Conservation (phyloP, 176 grass and related monocot genomes). For the Juncus effusus region DNA sequence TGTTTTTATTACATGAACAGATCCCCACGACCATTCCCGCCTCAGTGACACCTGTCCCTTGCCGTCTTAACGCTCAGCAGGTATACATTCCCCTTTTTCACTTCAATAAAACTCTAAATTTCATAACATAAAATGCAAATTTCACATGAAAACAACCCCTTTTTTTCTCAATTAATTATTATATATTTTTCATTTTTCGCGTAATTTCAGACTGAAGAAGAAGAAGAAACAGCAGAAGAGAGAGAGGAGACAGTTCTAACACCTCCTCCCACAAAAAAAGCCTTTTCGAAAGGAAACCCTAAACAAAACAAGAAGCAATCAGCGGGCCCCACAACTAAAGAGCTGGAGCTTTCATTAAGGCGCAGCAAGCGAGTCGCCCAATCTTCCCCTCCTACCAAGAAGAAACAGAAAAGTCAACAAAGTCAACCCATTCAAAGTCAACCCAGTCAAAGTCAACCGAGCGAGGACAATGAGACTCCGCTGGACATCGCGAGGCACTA, state of each 20-base stretch:
- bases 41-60: too few species aligned
- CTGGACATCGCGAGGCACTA: constrained; percentile 16
- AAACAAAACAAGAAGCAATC: constrained; percentile 1
- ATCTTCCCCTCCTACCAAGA: neutral
- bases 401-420: neutral
- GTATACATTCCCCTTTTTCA: too few species aligned
- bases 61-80: too few species aligned
- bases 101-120: too few species aligned
- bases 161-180: too few species aligned
- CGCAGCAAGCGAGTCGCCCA: neutral
- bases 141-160: too few species aligned
- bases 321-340: neutral
- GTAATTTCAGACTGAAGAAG: neutral
- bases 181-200: too few species aligned
- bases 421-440: neutral
- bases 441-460: neutral
- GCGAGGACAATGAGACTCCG: neutral
- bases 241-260: too few species aligned
- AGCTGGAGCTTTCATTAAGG: neutral
- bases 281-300: too few species aligned
- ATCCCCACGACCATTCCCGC: too few species aligned
- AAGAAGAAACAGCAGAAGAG: neutral
- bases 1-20: neutral
- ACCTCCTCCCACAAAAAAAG: too few species aligned
- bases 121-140: too few species aligned